Evolutionary conservation across 176 grass and related monocot species (phyloP).

Genomic region (Avena insularis): DNA sequence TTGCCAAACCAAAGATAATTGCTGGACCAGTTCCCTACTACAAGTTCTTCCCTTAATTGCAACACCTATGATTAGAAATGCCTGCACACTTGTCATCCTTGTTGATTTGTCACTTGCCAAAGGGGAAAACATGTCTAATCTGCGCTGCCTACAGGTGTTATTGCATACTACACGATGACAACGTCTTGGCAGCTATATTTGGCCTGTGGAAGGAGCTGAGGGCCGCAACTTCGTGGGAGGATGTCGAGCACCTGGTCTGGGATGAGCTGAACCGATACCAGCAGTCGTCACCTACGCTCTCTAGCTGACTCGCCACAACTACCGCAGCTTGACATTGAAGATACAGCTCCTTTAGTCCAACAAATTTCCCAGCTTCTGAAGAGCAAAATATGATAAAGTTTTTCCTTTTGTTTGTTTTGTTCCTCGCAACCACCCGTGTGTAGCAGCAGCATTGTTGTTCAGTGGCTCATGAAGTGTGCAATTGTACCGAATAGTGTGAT

Average conservation of each 20-base stretch:
- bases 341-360: not conserved
- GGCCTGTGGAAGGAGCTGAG: constrained; percentile 87
- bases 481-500: no score
- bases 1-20: not conserved
- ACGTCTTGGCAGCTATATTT: constrained; percentile 88
- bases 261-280: constrained; percentile 80
- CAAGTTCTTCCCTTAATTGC: not conserved
- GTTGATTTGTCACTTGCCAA: not conserved
- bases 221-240: constrained; percentile 67
- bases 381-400: constrained; percentile 12
- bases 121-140: not conserved
- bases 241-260: constrained; percentile 77
- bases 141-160: constrained; percentile 69
- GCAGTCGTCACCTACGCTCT: constrained; percentile 19
- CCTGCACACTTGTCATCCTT: not conserved
- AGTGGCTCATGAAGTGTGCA: no score
- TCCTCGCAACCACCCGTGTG: no score
- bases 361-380: not conserved
- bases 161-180: constrained; percentile 90
- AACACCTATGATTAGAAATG: not conserved
- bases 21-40: not conserved
- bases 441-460: no score
- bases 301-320: not conserved
- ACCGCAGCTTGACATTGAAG: not conserved
- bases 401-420: no score